These are phyloP conservation scores for Colletotrichum liriopes DNA, from an alignment of 2,329 filamentous ascomycete genomes.

Conservation along the genomic window DNA sequence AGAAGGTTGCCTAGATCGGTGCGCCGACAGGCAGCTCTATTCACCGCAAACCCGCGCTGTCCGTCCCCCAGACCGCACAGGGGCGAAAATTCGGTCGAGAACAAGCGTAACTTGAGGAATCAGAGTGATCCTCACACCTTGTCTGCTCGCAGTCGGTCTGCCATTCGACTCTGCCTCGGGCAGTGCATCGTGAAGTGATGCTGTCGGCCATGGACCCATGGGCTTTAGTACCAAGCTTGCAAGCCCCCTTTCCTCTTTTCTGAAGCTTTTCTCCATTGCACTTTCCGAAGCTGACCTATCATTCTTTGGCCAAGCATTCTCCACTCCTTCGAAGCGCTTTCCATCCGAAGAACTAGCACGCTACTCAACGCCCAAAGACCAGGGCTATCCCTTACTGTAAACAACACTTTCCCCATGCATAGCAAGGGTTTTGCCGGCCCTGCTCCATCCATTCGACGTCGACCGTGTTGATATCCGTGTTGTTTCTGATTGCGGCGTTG, in stretches of 20 bases:
- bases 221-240: background rate
- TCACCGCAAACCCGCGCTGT: background rate
- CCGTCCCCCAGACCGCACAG: background rate
- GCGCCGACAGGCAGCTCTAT: background rate
- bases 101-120: too few species aligned
- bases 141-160: background rate
- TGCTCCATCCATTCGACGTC: slow-evolving; percentile 9
- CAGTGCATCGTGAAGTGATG: slow-evolving; percentile 6
- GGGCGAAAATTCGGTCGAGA: background rate
- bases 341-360: background rate
- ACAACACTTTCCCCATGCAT: background rate
- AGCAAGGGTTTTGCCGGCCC: background rate
- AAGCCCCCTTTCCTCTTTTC: background rate
- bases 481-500: background rate
- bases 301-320: too few species aligned
- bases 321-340: background rate
- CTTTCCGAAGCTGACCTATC: background rate
- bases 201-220: background rate
- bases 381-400: background rate
- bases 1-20: background rate
- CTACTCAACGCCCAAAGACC: background rate
- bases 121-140: background rate
- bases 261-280: background rate
- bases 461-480: background rate
- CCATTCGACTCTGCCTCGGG: background rate